phyloP scores from a whole-genome alignment of 371 early-diverging fungal species.

The Mycotypha africana region DNA sequence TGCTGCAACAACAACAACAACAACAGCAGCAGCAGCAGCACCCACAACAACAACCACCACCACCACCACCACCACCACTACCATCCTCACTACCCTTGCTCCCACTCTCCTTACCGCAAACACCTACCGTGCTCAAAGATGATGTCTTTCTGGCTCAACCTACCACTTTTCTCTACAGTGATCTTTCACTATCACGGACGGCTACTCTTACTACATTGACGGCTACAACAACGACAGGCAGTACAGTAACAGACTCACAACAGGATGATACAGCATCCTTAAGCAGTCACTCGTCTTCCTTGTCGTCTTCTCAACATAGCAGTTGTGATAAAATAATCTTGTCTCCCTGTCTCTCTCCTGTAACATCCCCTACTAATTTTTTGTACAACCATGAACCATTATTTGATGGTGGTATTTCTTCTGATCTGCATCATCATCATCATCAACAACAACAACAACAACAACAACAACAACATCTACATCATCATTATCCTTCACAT shows the following conservation, averaged over 20 bases:
- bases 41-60: too few relatives aligned
- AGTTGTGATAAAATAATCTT: conserved; percentile 3
- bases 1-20: conserved; percentile 16
- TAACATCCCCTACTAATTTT: conserved; percentile 23
- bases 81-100: background rate
- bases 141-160: conserved; percentile 21
- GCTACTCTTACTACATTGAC: background rate
- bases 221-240: background rate
- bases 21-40: conserved; percentile 1
- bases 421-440: background rate
- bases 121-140: conserved; percentile 11
- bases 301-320: conserved; percentile 15
- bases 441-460: too few relatives aligned
- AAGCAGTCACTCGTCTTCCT: conserved; percentile 19
- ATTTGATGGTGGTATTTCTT: conserved; percentile 21
- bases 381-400: conserved; percentile 28
- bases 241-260: background rate
- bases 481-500: too few relatives aligned
- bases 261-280: conserved; percentile 21
- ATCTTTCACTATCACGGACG: background rate
- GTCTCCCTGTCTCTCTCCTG: conserved; percentile 17
- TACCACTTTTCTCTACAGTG: background rate
- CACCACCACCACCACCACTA: background rate
- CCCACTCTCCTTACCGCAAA: conserved; percentile 9
- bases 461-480: too few relatives aligned